Conservation (phyloP, 106 monocot genomes). For the Platanthera guangdongensis region DNA sequence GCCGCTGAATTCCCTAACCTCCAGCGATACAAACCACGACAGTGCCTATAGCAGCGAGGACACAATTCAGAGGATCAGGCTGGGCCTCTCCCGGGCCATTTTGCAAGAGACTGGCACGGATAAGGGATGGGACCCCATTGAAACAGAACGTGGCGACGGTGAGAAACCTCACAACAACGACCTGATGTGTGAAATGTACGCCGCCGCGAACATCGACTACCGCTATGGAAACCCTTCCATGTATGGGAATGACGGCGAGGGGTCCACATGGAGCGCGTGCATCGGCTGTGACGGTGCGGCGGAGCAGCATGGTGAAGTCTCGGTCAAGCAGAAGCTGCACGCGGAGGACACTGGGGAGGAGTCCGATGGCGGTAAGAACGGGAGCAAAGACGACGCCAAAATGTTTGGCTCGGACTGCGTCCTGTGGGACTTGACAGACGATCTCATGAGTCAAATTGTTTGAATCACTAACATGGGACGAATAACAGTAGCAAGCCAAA, state of each 20-base stretch:
- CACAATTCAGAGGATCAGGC: conserved; percentile 35
- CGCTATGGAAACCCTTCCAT: conserved; percentile 14
- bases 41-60: conserved; percentile 10
- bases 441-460: conserved; percentile 49
- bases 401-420: conserved; percentile 50
- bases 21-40: neutral
- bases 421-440: conserved; percentile 88
- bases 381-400: conserved; percentile 10
- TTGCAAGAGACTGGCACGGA: conserved; percentile 21
- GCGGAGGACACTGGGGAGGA: conserved; percentile 31
- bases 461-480: neutral
- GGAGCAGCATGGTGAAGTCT: neutral
- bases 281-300: conserved; percentile 17
- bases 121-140: conserved; percentile 20
- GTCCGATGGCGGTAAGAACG: conserved; percentile 16
- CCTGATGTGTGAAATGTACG: conserved; percentile 10
- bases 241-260: conserved; percentile 22
- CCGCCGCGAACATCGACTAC: conserved; percentile 7
- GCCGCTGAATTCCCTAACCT: too few species aligned
- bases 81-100: conserved; percentile 41
- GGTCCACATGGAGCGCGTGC: conserved; percentile 38
- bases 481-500: neutral
- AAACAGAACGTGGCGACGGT: neutral
- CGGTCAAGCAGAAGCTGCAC: neutral
- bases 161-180: conserved; percentile 10